Percentiles rank a stretch among this genome's conserved stretches.
phyloP scores from a whole-genome alignment of 257 asterid species.

The Solanum peruvianum region DNA sequence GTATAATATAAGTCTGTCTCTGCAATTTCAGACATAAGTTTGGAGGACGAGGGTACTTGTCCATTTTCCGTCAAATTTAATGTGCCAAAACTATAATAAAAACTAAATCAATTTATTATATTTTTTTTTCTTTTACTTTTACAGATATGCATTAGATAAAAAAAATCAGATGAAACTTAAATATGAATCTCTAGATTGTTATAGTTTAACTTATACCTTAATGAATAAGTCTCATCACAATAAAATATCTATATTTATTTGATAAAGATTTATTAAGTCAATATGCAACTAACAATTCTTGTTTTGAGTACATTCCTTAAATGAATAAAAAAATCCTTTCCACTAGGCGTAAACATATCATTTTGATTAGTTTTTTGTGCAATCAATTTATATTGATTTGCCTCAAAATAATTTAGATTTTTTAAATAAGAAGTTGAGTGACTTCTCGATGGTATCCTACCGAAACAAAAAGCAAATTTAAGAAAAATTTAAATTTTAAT shows the following conservation, averaged over 20 bases:
- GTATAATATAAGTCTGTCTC: no score
- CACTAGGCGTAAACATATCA: no score
- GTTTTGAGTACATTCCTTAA: background rate
- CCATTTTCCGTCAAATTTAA: background rate
- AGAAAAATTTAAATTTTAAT: no score
- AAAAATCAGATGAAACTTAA: background rate
- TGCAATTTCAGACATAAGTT: no score
- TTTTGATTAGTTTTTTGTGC: no score
- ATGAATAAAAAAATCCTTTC: no score
- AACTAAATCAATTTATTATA: background rate
- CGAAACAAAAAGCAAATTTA: no score
- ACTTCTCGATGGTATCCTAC: no score
- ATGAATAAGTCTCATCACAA: background rate
- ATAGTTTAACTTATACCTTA: background rate
- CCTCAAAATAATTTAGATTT: no score
- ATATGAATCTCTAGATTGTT: background rate
- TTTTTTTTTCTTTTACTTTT: background rate
- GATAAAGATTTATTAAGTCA: background rate
- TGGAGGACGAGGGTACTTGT: no score
- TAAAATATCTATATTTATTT: background rate
- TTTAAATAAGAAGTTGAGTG: no score
- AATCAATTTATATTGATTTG: no score
- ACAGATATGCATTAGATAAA: background rate
- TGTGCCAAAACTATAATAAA: background rate
- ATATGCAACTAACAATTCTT: background rate